Evolutionary conservation across 305 asterid species (phyloP), one percentile per base, ranked within the genome.

Genomic region (Fraxinus albicans): DNA sequence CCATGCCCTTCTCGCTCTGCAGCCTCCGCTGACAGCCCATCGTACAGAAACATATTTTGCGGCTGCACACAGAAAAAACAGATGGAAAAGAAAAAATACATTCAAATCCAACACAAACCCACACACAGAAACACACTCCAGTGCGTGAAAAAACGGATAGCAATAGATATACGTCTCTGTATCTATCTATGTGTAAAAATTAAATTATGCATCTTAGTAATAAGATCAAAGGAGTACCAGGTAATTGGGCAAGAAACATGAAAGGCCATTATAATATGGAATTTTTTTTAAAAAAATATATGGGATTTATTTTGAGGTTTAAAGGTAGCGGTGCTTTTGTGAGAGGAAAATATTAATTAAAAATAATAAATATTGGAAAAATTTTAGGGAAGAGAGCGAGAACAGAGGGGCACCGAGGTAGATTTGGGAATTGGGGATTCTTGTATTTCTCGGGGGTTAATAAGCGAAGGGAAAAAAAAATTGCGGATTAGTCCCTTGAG

Each of bases 241-340:
- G 98, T 95, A 91, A 95, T 95, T 90, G 98, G 98, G 88, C 98
- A 95, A 88, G 98, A 94, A 80, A 93, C 98, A 83, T 95, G 98
- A 90, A 95, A 92, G 86, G 95, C 95, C 97, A 90, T 92, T 84
- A 65, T 81, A 85, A 84, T 80, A 72, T 73, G 74, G 67, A 27
- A 70, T 78, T 85, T 38, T 38, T 38, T 38, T 38, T 36, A 0
- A 42, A 55, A 34, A 1, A 42, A 55, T 0, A 34, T 77, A 19
- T 7, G 82, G 69, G 65, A 77, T 83, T 23, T 65, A 78, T 72
- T 83, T 70, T 87, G 70, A 38, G 73, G 38, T 55, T 83, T 58
- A 85, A 60, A 63, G 42, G 38, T 84, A 23, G 83, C 21, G 81
- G 53, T 63, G 82, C 65, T 82, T 84, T 81, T 58, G 87, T 86